Conservation (phyloP, 2,329 filamentous ascomycete genomes). For the Blastomyces silverae region DNA sequence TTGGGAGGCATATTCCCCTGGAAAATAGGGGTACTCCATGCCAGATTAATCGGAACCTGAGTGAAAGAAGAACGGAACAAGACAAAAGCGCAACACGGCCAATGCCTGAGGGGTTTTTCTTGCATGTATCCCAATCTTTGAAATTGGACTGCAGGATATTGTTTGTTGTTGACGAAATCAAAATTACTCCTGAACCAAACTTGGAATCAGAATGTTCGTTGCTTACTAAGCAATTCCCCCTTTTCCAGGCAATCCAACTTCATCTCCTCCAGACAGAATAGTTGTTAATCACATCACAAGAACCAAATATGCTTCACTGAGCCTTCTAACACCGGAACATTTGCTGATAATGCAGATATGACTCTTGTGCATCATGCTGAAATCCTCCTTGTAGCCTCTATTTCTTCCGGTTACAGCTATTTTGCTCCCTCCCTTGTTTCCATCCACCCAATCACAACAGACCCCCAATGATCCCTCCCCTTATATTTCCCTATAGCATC, state of each 20-base stretch:
- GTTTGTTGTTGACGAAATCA: too few species aligned
- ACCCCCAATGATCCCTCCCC: conserved; percentile 41
- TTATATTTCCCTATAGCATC: conserved; percentile 43
- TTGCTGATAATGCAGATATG: neutral
- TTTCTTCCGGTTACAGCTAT: neutral
- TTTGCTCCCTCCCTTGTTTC: conserved; percentile 4
- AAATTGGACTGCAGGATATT: neutral
- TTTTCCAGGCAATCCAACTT: neutral
- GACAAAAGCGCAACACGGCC: neutral
- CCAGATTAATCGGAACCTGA: neutral
- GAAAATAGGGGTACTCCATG: neutral
- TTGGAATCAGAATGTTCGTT: neutral
- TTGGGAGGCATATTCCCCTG: neutral
- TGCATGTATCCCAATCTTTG: too few species aligned
- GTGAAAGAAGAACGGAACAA: neutral
- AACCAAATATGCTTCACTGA: neutral
- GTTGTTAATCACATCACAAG: neutral
- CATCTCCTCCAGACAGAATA: neutral
- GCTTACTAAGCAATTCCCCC: neutral
- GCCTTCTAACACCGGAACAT: neutral
- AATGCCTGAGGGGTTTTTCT: neutral
- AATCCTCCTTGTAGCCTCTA: neutral
- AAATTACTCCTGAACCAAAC: too few species aligned
- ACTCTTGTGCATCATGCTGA: neutral
- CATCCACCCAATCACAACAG: conserved; percentile 33